Conservation (phyloP, 2,329 filamentous ascomycete species). For the Ramularia endophylla region DNA sequence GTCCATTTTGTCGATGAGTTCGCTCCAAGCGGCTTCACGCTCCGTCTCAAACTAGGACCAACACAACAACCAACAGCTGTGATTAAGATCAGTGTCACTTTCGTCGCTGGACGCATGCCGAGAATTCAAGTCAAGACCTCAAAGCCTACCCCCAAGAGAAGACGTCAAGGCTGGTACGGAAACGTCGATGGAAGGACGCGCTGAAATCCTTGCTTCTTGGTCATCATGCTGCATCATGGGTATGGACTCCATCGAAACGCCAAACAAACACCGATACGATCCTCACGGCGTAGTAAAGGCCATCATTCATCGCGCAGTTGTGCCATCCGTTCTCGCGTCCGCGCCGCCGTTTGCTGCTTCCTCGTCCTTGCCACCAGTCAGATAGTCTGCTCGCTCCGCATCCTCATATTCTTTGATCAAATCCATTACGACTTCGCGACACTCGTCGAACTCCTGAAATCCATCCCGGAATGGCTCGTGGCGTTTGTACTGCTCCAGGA, state of each 20-base stretch:
- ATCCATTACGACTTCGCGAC: constrained; percentile 83
- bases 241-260: constrained; percentile 3
- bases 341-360: constrained; percentile 25
- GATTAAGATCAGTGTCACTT: constrained; percentile 27
- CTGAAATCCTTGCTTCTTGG: too few species aligned
- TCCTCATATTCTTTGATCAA: constrained; percentile 94
- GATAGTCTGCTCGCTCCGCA: constrained; percentile 82
- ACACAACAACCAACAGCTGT: constrained; percentile 20
- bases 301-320: constrained; percentile 35
- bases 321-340: constrained; percentile 36
- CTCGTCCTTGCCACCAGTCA: constrained; percentile 51
- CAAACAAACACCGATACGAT: not conserved
- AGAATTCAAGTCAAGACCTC: constrained; percentile 26
- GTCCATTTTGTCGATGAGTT: constrained; percentile 25
- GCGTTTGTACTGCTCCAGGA: constrained; percentile 93
- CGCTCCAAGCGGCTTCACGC: constrained; percentile 20
- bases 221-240: constrained; percentile 6
- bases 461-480: constrained; percentile 90
- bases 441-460: constrained; percentile 90
- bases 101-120: constrained; percentile 24
- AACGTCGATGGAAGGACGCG: too few species aligned
- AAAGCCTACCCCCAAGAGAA: constrained; percentile 16
- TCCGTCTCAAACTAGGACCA: constrained; percentile 26
- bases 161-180: not conserved
- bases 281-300: too few species aligned